These are phyloP conservation scores for Podosphaera fusca DNA, from an alignment of 2,329 filamentous ascomycete genomes.

Conservation along the genomic window DNA sequence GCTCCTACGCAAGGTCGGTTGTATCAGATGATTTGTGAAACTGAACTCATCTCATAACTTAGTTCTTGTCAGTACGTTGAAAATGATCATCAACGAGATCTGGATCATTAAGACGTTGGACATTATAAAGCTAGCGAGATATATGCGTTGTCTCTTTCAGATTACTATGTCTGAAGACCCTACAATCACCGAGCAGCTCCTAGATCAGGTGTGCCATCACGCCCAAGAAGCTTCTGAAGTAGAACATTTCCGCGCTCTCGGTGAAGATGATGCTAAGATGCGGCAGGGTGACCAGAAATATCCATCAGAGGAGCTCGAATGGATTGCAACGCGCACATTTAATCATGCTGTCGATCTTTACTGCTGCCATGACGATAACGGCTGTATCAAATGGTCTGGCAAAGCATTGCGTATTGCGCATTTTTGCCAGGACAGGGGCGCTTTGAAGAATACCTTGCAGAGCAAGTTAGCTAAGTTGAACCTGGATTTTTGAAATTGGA, in stretches of 20 bases:
- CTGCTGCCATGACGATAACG: slow-evolving; percentile 27
- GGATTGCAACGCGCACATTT: slow-evolving; percentile 46
- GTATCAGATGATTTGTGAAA: background rate
- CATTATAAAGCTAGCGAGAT: slow-evolving; percentile 41
- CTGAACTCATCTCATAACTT: slow-evolving; percentile 16
- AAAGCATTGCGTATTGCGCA: slow-evolving; percentile 16
- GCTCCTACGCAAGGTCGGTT: slow-evolving; percentile 26
- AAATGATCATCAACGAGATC: slow-evolving; percentile 47
- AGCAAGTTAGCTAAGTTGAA: slow-evolving; percentile 12
- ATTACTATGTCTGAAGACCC: slow-evolving; percentile 31
- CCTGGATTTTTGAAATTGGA: slow-evolving; percentile 7
- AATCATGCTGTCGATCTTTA: slow-evolving; percentile 51
- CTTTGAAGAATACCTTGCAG: slow-evolving; percentile 11
- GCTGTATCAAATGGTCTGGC: slow-evolving; percentile 23
- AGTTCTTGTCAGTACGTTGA: slow-evolving; percentile 23
- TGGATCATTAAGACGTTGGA: slow-evolving; percentile 33
- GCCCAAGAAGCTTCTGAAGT: slow-evolving; percentile 28
- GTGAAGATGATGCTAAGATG: background rate
- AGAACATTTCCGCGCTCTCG: slow-evolving; percentile 5
- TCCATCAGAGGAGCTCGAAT: slow-evolving; percentile 47
- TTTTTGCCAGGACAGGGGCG: slow-evolving; percentile 12
- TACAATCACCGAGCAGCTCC: slow-evolving; percentile 30
- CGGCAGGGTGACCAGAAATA: slow-evolving; percentile 25
- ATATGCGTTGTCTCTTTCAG: slow-evolving; percentile 58
- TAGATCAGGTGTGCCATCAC: slow-evolving; percentile 37